Evolutionary conservation across 345 rosid genomes (phyloP).

Genomic region (Eucalyptus lansdowneana): DNA sequence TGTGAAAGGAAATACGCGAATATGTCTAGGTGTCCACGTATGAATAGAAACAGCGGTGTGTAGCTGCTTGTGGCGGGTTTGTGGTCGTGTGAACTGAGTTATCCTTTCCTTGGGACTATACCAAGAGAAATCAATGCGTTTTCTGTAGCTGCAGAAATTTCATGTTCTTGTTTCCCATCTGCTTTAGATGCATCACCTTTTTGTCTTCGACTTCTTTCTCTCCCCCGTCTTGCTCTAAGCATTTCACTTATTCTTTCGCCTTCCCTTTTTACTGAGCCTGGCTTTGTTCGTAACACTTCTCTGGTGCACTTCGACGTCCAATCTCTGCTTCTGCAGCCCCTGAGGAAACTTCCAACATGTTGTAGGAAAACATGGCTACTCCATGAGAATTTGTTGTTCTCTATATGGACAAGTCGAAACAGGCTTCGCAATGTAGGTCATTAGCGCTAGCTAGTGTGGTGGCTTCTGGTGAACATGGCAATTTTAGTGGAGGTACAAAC

Average conservation of each 20-base stretch:
- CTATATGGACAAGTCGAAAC: background rate
- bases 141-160: background rate
- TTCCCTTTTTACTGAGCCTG: accelerated
- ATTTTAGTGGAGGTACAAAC: background rate
- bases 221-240: background rate
- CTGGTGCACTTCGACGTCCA: accelerated
- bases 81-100: background rate
- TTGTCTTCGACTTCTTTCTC: background rate
- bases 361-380: background rate
- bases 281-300: background rate
- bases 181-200: background rate
- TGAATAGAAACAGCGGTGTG: background rate
- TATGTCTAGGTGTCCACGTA: background rate
- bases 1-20: background rate
- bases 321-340: background rate
- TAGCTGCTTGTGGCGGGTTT: background rate
- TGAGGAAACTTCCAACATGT: background rate
- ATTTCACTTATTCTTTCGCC: accelerated
- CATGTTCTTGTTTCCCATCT: background rate
- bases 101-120: background rate
- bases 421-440: background rate
- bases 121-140: background rate
- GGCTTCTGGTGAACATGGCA: background rate
- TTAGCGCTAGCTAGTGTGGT: background rate
- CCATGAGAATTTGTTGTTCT: background rate